These are phyloP conservation scores for Silene noctiflora DNA, from an alignment of 179 eudicot species.

Conservation along the genomic window DNA sequence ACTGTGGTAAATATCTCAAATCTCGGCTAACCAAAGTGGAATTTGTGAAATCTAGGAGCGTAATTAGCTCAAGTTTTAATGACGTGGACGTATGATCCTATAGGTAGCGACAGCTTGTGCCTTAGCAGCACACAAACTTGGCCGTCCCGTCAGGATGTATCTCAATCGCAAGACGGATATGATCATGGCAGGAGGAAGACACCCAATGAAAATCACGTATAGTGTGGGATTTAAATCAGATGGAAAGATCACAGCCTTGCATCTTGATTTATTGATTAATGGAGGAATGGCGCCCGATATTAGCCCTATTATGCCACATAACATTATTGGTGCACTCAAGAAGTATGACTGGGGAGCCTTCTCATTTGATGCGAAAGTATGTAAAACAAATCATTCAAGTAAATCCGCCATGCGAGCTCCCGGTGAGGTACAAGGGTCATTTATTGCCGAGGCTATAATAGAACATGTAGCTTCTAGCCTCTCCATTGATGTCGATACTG, in stretches of 20 bases:
- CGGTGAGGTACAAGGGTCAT: conserved; percentile 78
- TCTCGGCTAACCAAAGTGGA: too few species aligned
- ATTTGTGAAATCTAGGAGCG: neutral
- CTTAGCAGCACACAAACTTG: conserved; percentile 72
- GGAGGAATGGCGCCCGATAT: conserved; percentile 63
- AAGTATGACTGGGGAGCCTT: conserved; percentile 91
- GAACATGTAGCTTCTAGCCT: conserved; percentile 78
- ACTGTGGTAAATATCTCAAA: too few species aligned
- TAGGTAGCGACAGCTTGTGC: conserved; percentile 91
- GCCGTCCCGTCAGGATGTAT: conserved; percentile 69
- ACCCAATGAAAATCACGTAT: conserved; percentile 83
- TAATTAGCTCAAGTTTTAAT: neutral
- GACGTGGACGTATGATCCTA: neutral
- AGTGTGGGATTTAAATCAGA: conserved; percentile 77
- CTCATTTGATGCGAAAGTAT: conserved; percentile 66
- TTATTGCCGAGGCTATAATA: conserved; percentile 77
- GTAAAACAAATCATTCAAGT: conserved; percentile 74
- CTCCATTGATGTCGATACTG: conserved; percentile 57
- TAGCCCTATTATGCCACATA: conserved; percentile 66
- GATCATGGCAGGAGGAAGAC: conserved; percentile 92
- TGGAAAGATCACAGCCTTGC: conserved; percentile 89
- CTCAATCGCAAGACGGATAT: conserved; percentile 80
- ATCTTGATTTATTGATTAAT: conserved; percentile 55
- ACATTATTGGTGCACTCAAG: conserved; percentile 46
- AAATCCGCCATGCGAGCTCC: conserved; percentile 93